Evolutionary conservation across 139 green algal species (phyloP), one percentile per base, ranked within the genome.

Genomic region (Edaphochlamys debaryana): DNA sequence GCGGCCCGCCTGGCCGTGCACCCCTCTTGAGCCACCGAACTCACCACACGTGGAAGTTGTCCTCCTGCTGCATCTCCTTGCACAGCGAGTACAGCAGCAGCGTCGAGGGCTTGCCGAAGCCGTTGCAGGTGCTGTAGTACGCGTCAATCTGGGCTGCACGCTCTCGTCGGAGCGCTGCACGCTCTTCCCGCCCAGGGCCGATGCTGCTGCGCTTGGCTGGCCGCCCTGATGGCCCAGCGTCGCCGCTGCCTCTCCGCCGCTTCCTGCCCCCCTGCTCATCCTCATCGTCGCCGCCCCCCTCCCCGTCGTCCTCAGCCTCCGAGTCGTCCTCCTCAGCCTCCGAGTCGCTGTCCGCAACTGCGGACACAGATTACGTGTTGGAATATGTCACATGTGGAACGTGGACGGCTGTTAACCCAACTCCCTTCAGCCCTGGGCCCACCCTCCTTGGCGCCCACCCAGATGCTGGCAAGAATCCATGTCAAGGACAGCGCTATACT

Each of bases 41-140:
- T 58, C 73, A 94, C 93, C 94, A 98, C 30, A 99, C 86, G 54
- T 93, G 79, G 52, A 91, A 78, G 67, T 84, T 91, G 62, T 89
- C 88, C 29, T 98, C 90, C 68, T 93, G 87, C 25, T 85, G 73
- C 67, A 96, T 76, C 30, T 38, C 29, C 66, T 93, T 84, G 6
- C 88, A 91, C 6, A 98, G 82, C n/a, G 92, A 82, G 58, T 90
- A 94, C 38, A 98, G 79, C 29, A 97, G 29, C 69, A 94, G 90
- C 8, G 94, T 87, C 0, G 92, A 88, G 0, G 96, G 93, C 69
- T 94, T 93, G 69, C 95, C 95, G 56, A 93, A 97, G 62, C 82
- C 92, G 20, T 84, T 85, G 25, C 92, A 86, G 3, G 85, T 64
- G 40, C 82, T 66, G 60, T 94, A 94, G 85, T 96, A 95, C 40